phyloP scores from a whole-genome alignment of 2,329 filamentous ascomycete species.

The Orbilia ellipsospora region DNA sequence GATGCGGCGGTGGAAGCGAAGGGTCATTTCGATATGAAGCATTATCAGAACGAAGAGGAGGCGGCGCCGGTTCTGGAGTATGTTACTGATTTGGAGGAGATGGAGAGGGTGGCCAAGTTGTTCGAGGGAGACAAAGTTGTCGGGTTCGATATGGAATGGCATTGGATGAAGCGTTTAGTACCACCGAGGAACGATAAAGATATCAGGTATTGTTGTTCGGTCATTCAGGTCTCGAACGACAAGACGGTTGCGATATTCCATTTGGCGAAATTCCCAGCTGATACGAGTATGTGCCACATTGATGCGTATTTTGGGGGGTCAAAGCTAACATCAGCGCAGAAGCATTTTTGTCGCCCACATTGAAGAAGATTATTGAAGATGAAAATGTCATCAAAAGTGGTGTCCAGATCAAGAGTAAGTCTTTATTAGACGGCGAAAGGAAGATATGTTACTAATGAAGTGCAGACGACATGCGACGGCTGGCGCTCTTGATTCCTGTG shows the following conservation, averaged over 20 bases:
- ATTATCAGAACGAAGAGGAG: constrained; percentile 31
- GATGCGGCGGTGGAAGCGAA: constrained; percentile 19
- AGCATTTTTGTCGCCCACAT: constrained; percentile 75
- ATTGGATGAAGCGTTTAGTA: constrained; percentile 60
- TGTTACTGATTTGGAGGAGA: constrained; percentile 74
- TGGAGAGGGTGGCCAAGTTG: constrained; percentile 73
- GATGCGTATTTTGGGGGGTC: constrained; percentile 59
- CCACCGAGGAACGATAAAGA: constrained; percentile 53
- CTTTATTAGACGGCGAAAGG: constrained; percentile 56
- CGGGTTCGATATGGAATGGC: constrained; percentile 94
- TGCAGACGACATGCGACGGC: constrained; percentile 66
- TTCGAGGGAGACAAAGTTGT: constrained; percentile 77
- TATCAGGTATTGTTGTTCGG: constrained; percentile 71
- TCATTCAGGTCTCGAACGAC: constrained; percentile 84
- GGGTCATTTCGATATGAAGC: constrained; percentile 15
- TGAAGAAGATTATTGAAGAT: constrained; percentile 79
- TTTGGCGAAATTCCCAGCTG: constrained; percentile 66
- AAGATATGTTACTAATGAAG: constrained; percentile 57
- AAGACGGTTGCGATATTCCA: constrained; percentile 85
- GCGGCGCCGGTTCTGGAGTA: constrained; percentile 78
- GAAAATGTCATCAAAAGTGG: constrained; percentile 77
- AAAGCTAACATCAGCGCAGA: constrained; percentile 52
- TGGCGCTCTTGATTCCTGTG: constrained; percentile 75
- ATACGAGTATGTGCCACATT: constrained; percentile 58
- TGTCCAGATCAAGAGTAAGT: constrained; percentile 78